phyloP scores from a whole-genome alignment of 2,329 filamentous ascomycete species.

The Apiospora marii region DNA sequence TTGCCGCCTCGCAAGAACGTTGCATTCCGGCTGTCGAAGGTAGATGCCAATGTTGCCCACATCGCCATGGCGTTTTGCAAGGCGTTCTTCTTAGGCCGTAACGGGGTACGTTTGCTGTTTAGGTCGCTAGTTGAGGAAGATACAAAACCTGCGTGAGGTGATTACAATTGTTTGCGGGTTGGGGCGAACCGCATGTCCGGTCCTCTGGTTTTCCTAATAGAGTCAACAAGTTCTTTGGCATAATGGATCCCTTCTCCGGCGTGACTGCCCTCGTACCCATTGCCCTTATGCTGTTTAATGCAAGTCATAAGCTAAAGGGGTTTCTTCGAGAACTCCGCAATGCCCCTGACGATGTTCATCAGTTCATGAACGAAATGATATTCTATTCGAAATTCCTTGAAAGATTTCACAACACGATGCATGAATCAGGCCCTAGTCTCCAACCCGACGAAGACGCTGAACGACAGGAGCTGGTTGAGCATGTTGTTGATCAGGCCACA shows the following conservation, averaged over 20 bases:
- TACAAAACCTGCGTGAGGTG: neutral
- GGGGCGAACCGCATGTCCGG: neutral
- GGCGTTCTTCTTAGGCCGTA: neutral
- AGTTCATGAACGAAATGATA: neutral
- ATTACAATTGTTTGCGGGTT: neutral
- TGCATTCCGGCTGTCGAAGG: neutral
- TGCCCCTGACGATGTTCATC: neutral
- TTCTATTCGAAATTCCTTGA: neutral
- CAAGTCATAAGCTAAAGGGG: neutral
- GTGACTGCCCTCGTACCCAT: neutral
- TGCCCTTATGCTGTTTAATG: neutral
- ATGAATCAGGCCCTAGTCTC: neutral
- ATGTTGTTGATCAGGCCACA: neutral
- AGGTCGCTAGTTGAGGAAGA: neutral
- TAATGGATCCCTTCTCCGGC: neutral
- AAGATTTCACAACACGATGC: neutral
- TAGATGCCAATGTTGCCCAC: neutral
- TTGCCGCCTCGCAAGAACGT: neutral
- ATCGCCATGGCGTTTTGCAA: neutral
- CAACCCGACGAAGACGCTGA: neutral
- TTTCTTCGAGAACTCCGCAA: neutral
- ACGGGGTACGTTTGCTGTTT: neutral
- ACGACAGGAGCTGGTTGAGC: neutral
- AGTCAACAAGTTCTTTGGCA: neutral
- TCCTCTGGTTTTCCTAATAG: neutral